Conservation (phyloP, 129 eudicot species). For the Arctium minus region DNA sequence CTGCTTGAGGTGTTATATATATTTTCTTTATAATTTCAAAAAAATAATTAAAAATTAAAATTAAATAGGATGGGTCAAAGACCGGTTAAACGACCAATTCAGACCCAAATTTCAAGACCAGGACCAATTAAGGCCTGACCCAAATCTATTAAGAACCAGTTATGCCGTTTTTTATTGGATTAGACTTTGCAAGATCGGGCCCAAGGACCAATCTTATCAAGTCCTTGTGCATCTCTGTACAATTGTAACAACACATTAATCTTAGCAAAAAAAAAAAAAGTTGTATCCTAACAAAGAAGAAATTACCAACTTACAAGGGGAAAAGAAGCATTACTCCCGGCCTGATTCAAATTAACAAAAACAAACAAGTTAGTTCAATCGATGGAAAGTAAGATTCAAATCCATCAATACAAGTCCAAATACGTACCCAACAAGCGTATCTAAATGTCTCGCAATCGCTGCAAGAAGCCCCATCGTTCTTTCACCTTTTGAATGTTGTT, state of each 20-base stretch:
- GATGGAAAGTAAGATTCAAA: background rate
- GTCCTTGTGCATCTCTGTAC: too few relatives aligned
- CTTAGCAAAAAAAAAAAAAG: background rate
- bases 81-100: background rate
- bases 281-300: background rate
- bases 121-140: too few relatives aligned
- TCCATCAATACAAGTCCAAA: background rate
- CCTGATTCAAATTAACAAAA: conserved; percentile 37
- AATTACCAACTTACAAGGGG: conserved; percentile 70
- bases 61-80: background rate
- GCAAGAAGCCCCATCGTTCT: conserved; percentile 55
- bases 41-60: too few relatives aligned
- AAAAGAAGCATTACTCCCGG: conserved; percentile 91
- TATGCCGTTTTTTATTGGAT: background rate
- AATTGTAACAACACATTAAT: background rate
- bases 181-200: background rate
- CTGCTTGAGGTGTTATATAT: too few relatives aligned
- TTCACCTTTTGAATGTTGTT: background rate
- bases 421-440: conserved; percentile 48
- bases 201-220: background rate
- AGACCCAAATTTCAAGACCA: background rate
- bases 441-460: conserved; percentile 43
- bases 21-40: background rate
- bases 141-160: background rate
- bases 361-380: conserved; percentile 4